These are phyloP conservation scores for Neonectria hederae DNA, from an alignment of 2,329 filamentous ascomycete species.

Conservation along the genomic window DNA sequence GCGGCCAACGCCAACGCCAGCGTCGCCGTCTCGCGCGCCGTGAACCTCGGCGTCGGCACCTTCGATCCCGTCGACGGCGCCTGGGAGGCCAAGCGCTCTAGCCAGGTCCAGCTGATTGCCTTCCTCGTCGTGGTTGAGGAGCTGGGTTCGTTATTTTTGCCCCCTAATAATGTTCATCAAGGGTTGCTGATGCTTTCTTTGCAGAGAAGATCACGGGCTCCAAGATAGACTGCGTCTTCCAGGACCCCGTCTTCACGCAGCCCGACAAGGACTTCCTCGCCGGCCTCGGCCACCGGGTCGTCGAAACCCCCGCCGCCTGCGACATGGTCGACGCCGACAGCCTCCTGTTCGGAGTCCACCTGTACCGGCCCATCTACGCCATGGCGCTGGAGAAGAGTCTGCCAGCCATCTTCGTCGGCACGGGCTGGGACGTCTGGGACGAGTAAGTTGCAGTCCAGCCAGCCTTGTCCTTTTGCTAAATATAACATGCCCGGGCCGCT, in stretches of 20 bases:
- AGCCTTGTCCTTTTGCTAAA: background rate
- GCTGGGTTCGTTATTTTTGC: slow-evolving; percentile 56
- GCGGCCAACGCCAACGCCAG: slow-evolving; percentile 30
- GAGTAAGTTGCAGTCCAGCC: slow-evolving; percentile 51
- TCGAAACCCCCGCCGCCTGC: slow-evolving; percentile 64
- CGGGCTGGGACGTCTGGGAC: slow-evolving; percentile 61
- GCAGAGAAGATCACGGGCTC: slow-evolving; percentile 30
- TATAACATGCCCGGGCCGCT: background rate
- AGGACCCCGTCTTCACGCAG: slow-evolving; percentile 63
- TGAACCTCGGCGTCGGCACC: slow-evolving; percentile 65
- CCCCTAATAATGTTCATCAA: too few species aligned
- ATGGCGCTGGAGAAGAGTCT: slow-evolving; percentile 55
- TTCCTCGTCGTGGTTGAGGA: slow-evolving; percentile 59
- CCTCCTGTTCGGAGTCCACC: slow-evolving; percentile 70
- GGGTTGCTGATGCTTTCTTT: background rate
- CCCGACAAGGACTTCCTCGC: slow-evolving; percentile 62
- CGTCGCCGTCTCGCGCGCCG: slow-evolving; percentile 44
- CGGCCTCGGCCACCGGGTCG: slow-evolving; percentile 62
- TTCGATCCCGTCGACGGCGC: slow-evolving; percentile 61
- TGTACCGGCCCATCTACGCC: slow-evolving; percentile 64
- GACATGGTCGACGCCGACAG: slow-evolving; percentile 57
- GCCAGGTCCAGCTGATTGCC: slow-evolving; percentile 63
- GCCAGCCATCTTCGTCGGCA: slow-evolving; percentile 68
- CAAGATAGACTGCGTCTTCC: slow-evolving; percentile 58
- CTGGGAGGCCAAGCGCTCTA: slow-evolving; percentile 55